Evolutionary conservation across 2,329 filamentous ascomycete species (phyloP), one percentile per base, ranked within the genome.

Genomic region (Boeremia lycopersici): DNA sequence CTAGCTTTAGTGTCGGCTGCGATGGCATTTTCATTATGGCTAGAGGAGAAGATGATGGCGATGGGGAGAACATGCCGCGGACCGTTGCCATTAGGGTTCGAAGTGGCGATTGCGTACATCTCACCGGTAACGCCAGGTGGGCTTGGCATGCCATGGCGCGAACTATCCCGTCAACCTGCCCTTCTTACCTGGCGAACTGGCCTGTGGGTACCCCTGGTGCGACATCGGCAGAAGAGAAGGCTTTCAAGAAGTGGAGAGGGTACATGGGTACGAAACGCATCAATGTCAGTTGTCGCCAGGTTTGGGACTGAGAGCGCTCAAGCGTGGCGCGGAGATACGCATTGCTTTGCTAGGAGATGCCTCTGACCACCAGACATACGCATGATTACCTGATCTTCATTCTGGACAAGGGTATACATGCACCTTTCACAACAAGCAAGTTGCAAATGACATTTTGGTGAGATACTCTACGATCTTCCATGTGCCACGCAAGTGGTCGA

Each of bases 61-160:
- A 67, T 53, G 70, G 69, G 43, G 62, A 69, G 1, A 56, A 67
- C 38, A 57, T 65, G 7, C 70, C 71, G 4, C 64, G 63, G 38
- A 73, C 69, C 17, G 70, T 72, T 6, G 71, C 65, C 10, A 72
- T 74, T 17, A 57, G 67, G 35, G 80, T 98, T 33, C 83, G 88
- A 29, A 96, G 91, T 2, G 93, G 95, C 0, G 93, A 98, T 77
- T 91, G 87, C 5, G 86, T 98, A 0, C 91, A 96, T 71, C 96
- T 99, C 89, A 88, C 86, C 44, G 84, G 89, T 26, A 83, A 88
- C 56, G 89, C 91, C 6, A 82, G 95, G 41, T 96, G 91, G 77
- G 93, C 93, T 3, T 98, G 93, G 93, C 95, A 98, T 76, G 93
- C 90, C 10, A 93, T 98, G 43, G 93, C 95, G 2, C 93, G 92